phyloP scores from a whole-genome alignment of 805 yeast genomes.

The Schwanniomyces sp. region DNA sequence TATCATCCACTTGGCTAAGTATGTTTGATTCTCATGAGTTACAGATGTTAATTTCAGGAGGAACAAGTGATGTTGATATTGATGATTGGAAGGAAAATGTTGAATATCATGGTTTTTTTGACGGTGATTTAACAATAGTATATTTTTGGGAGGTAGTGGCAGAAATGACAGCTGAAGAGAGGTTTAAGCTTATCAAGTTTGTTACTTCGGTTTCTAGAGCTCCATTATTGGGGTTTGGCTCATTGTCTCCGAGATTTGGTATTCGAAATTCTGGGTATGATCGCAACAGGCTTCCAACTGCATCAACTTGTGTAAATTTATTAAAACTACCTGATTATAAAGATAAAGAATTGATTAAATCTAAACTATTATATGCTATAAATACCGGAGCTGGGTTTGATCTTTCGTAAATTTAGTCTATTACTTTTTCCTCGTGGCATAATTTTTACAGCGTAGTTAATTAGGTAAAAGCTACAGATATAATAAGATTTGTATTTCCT shows the following conservation, averaged over 20 bases:
- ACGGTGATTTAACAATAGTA: slow-evolving; percentile 55
- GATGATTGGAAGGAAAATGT: slow-evolving; percentile 65
- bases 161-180: slow-evolving; percentile 65
- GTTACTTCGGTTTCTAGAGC: slow-evolving; percentile 92
- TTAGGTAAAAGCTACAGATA: too few species aligned
- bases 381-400: slow-evolving; percentile 87
- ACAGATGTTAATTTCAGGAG: slow-evolving; percentile 78
- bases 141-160: slow-evolving; percentile 75
- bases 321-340: slow-evolving; percentile 83
- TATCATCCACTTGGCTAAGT: slow-evolving; percentile 72
- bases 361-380: slow-evolving; percentile 76
- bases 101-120: slow-evolving; percentile 63
- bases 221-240: slow-evolving; percentile 82
- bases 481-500: too few species aligned
- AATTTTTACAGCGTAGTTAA: too few species aligned
- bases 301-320: slow-evolving; percentile 90
- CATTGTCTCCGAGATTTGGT: slow-evolving; percentile 76
- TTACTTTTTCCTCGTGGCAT: too few species aligned
- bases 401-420: slow-evolving; percentile 45
- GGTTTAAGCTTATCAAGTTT: slow-evolving; percentile 71
- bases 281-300: slow-evolving; percentile 71
- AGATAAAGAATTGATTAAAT: slow-evolving; percentile 53
- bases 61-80: slow-evolving; percentile 71
- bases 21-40: slow-evolving; percentile 85
- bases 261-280: slow-evolving; percentile 66